phyloP scores from a whole-genome alignment of 352 stramenopile genomes.

The Globisporangium lucens region DNA sequence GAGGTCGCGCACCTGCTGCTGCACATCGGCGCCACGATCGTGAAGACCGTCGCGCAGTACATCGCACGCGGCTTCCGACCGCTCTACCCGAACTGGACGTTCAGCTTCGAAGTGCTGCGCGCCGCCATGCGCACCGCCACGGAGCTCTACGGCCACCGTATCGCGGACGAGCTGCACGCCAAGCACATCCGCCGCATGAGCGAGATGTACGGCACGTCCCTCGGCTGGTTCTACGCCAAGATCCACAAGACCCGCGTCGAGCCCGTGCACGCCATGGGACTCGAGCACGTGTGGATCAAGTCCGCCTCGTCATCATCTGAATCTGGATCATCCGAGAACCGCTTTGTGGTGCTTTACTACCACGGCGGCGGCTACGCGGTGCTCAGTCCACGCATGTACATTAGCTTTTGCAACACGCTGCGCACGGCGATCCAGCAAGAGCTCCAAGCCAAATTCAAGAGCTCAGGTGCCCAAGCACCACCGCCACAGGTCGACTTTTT shows the following conservation, averaged over 20 bases:
- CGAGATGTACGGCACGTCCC: conserved; percentile 18
- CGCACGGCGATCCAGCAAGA: conserved; percentile 22
- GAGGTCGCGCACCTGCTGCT: conserved; percentile 10
- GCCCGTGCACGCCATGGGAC: conserved; percentile 23
- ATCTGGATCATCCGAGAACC: background rate
- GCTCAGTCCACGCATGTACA: conserved; percentile 39
- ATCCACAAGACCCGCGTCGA: conserved; percentile 25
- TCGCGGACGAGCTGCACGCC: conserved; percentile 18
- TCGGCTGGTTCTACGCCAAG: conserved; percentile 25
- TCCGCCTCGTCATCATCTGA: background rate
- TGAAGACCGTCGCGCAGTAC: conserved; percentile 3
- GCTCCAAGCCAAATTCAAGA: conserved; percentile 6
- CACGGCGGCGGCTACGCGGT: conserved; percentile 49
- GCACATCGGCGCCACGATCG: conserved; percentile 5
- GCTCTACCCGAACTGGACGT: conserved; percentile 34
- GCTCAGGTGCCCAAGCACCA: background rate
- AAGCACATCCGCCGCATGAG: conserved; percentile 24
- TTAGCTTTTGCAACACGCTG: conserved; percentile 32
- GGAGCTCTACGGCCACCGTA: conserved; percentile 24
- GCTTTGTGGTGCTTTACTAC: conserved; percentile 20
- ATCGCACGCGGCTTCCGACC: conserved; percentile 19
- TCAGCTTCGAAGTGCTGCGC: conserved; percentile 28
- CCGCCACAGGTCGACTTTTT: conserved; percentile 31
- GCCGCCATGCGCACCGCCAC: conserved; percentile 19
- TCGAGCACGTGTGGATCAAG: conserved; percentile 39